Evolutionary conservation across 2,329 filamentous ascomycete species (phyloP), one percentile per base, ranked within the genome.

Genomic region (Neopestalotiopsis clavispora): DNA sequence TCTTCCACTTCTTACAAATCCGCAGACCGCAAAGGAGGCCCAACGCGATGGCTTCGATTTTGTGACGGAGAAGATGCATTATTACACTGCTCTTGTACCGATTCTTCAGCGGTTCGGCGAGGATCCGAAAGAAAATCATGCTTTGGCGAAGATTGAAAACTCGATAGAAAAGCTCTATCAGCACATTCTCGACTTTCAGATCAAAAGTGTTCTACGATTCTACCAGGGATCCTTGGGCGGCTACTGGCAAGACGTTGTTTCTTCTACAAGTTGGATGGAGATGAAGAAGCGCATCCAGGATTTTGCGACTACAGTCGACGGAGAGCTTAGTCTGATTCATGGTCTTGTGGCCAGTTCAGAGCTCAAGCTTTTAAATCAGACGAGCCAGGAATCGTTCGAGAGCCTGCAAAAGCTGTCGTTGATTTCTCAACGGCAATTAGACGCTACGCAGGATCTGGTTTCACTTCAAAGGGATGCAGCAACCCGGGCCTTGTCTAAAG

Each of bases 1-100:
- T 57, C 75, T 82, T 1, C 79, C 80, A 0, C 72, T 82, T 3
- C 74, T 82, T 56, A 78, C 73, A 7, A 79, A 78, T 59, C 76
- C 75, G 4, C 67, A 20, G 7, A 70, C 71, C 1, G 78, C 73
- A 10, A 71, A 77, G 0, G 74, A 74, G 49, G 79, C 77, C 13
- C 79, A 79, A 61, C 38, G 45, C 2, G 70, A 77, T 9, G 80
- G 80, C 0, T 78, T 82, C 34, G 69, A 68, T 12, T 80, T 80
- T 56, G 77, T 80, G 20, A 78, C 76, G 4, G 68, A 74, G 9
- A 75, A 75, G 3, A 78, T 80, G 70, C 69, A 67, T 13, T 80
- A 78, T 66, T 81, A 80, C 62, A 65, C 72, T 10, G 75, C 68
- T 42, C 71, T 82, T 38, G 78, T 80, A 69, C 34, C 7, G 23